Evolutionary conservation across 2,329 filamentous ascomycete genomes (phyloP), one percentile per base, ranked within the genome.

Genomic region (Harringtonia lauricola): DNA sequence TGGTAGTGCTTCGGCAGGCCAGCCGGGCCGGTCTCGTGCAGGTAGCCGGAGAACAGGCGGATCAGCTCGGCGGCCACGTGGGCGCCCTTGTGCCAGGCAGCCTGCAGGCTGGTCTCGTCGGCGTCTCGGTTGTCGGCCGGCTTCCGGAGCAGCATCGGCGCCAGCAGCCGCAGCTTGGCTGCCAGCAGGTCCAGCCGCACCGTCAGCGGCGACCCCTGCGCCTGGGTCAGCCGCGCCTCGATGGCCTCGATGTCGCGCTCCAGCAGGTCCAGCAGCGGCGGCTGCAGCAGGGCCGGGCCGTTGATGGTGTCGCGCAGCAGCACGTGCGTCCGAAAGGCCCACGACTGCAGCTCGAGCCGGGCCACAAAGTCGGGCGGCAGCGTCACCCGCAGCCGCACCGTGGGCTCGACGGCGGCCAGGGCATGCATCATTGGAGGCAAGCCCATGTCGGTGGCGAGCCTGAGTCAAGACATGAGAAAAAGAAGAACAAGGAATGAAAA

Each of bases 1-100:
- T 17, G 38, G 36, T 43, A 39, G 36, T 43, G 41, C 28, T 43
- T 43, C 26, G 41, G 41, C 5, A 38, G 26, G 21, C 35, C 24
- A 8, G 24, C 24, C 24, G 24, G 24, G 24, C 6, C 24, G 6
- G 24, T 28, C 13, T 13, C 17, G 35, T 22, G 17, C 19, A 26
- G 24, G 24, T 26, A 26, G 24, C 12, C 30, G 2, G 30, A 7
- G 21, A 42, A 22, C 4, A 34, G 10, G 8, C 14, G 8, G 10
- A 30, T 14, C 7, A 43, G n/a, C 21, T 22, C 22, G 28, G 14
- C n/a, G 7, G 39, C 39, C 6, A 34, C 17, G 15, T 34, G 7
- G 6, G 15, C 14, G 31, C 7, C 31, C 5, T 14, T 6, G 14
- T n/a, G 17, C 31, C 31, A 34, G 17, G 31, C 31, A 34, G 14